A percentile compares a stretch with the other conserved stretches of the same genome.
Conservation (phyloP, 208 protist genomes). For the Leishmania arabica region DNA sequence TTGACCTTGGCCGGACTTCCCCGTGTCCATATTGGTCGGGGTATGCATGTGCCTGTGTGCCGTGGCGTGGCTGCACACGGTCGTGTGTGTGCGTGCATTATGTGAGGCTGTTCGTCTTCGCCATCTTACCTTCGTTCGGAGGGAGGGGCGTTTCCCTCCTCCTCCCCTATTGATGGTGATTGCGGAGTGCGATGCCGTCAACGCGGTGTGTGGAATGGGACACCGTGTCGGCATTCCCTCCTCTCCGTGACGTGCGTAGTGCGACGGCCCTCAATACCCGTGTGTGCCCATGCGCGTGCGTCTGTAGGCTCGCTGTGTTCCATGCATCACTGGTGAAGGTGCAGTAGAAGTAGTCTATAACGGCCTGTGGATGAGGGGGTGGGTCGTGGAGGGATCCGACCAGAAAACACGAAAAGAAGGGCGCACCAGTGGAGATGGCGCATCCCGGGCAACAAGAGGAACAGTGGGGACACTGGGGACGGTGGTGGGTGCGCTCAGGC, state of each 20-base stretch:
- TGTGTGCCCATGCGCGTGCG: slow-evolving; percentile 3
- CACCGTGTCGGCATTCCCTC: neutral
- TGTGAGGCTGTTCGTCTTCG: neutral
- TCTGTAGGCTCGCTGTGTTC: neutral
- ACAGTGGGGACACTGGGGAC: neutral
- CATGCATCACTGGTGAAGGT: neutral
- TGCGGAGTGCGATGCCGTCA: neutral
- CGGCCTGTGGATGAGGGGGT: neutral
- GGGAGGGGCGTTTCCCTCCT: neutral
- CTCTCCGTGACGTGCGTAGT: neutral
- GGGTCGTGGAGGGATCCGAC: neutral
- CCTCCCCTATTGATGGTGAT: neutral
- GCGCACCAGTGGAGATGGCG: neutral
- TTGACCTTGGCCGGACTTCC: neutral
- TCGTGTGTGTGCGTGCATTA: neutral
- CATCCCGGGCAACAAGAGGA: neutral
- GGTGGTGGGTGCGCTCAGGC: neutral
- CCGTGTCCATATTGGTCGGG: neutral
- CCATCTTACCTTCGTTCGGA: neutral
- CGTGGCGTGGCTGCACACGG: neutral
- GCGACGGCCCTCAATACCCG: neutral
- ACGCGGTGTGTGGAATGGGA: neutral
- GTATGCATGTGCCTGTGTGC: neutral
- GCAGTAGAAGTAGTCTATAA: neutral
- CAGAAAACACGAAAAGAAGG: slow-evolving; percentile 17